These are phyloP conservation scores for Aspergillus diversus DNA, from an alignment of 495 filamentous ascomycete genomes.

Conservation along the genomic window DNA sequence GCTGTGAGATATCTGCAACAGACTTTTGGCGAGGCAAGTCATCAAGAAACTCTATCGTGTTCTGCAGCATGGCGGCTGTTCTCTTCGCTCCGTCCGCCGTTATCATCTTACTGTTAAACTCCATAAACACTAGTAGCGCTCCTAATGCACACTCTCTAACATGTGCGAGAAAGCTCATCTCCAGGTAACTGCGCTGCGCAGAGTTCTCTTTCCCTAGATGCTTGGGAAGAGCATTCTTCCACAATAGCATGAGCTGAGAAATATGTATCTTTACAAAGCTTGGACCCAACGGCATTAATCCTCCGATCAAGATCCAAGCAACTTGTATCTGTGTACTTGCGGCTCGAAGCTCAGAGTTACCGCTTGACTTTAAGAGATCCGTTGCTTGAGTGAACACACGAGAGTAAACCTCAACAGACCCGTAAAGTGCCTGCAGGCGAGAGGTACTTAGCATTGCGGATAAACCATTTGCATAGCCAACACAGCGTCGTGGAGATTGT, in stretches of 20 bases:
- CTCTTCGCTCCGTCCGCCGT: constrained; percentile 94
- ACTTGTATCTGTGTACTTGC: constrained; percentile 96
- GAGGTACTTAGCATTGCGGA: constrained; percentile 91
- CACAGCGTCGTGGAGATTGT: constrained; percentile 80
- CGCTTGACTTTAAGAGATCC: constrained; percentile 88
- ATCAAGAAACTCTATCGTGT: constrained; percentile 85
- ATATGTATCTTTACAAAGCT: constrained; percentile 99
- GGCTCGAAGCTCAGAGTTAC: constrained; percentile 86
- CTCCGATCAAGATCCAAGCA: constrained; percentile 96
- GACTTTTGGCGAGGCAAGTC: constrained; percentile 81
- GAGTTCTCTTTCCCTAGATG: constrained; percentile 90
- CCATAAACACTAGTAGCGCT: constrained; percentile 87
- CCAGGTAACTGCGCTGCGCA: constrained; percentile 75
- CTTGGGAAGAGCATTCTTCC: constrained; percentile 96
- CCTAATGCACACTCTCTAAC: constrained; percentile 94
- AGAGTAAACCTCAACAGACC: constrained; percentile 93
- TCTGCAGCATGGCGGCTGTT: constrained; percentile 92
- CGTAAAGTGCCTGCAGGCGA: constrained; percentile 84
- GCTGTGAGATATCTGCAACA: constrained; percentile 83
- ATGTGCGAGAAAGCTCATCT: constrained; percentile 91
- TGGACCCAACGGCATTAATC: constrained; percentile 92
- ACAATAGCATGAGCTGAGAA: constrained; percentile 91
- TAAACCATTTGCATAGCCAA: constrained; percentile 92
- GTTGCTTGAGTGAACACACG: constrained; percentile 89
- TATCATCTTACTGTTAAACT: constrained; percentile 90